phyloP scores from a whole-genome alignment of 1,284 basidiomycete species.

The Marasmius fiardii region DNA sequence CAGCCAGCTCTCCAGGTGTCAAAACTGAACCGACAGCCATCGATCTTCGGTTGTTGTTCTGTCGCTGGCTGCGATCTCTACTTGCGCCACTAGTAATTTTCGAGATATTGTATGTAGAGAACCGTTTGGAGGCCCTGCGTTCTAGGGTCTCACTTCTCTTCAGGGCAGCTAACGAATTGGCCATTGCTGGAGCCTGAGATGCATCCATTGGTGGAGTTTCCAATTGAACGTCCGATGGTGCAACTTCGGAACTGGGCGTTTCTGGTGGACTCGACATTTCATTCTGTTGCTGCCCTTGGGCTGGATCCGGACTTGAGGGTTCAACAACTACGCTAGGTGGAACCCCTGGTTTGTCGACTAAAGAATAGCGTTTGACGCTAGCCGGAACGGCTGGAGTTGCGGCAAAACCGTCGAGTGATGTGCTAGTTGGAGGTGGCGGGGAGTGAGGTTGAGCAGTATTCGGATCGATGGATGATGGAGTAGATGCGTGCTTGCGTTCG shows the following conservation, averaged over 20 bases:
- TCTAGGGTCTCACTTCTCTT: conserved; percentile 87
- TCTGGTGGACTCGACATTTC: conserved; percentile 36
- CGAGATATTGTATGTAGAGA: conserved; percentile 93
- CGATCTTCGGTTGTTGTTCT: conserved; percentile 57
- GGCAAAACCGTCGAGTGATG: conserved; percentile 31
- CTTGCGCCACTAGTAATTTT: conserved; percentile 78
- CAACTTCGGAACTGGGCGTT: conserved; percentile 21
- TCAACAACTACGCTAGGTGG: conserved; percentile 57
- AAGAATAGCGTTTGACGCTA: conserved; percentile 70
- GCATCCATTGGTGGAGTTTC: conserved; percentile 42
- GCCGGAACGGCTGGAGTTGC: conserved; percentile 41
- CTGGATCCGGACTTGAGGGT: conserved; percentile 36
- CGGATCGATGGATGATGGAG: conserved; percentile 14
- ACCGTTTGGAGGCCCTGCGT: conserved; percentile 92
- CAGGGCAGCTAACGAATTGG: conserved; percentile 84
- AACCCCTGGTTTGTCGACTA: conserved; percentile 61
- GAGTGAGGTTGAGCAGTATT: conserved; percentile 12
- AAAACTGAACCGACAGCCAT: conserved; percentile 58
- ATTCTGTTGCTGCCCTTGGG: conserved; percentile 17
- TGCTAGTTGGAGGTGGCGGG: conserved; percentile 18
- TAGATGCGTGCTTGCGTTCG: conserved; percentile 1
- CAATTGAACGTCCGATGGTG: conserved; percentile 32
- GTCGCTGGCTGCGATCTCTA: conserved; percentile 43
- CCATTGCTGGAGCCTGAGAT: conserved; percentile 59
- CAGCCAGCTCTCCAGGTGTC: conserved; percentile 65